These are phyloP conservation scores for Pyrenula massariospora DNA, from an alignment of 495 filamentous ascomycete genomes.

Conservation along the genomic window DNA sequence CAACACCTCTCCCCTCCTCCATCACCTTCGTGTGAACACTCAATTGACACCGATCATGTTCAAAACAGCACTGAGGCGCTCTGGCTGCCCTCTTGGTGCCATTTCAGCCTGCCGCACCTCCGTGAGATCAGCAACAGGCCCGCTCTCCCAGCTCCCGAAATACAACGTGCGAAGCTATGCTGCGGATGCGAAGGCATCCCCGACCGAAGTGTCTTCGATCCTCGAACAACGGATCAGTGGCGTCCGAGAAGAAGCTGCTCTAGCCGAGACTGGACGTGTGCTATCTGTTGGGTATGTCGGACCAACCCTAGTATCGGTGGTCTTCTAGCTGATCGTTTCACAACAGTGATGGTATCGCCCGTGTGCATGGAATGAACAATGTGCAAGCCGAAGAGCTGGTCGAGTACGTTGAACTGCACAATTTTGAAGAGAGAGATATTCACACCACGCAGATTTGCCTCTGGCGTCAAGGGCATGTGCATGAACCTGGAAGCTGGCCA, in stretches of 20 bases:
- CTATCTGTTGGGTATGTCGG: slow-evolving; percentile 92
- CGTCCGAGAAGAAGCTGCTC: slow-evolving; percentile 87
- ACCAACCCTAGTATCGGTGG: neutral
- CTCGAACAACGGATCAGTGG: slow-evolving; percentile 98
- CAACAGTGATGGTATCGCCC: slow-evolving; percentile 96
- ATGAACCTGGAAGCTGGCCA: slow-evolving; percentile 99
- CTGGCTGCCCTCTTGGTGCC: slow-evolving; percentile 84
- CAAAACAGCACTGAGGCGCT: slow-evolving; percentile 94
- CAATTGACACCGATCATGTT: slow-evolving; percentile 57
- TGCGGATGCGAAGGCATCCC: slow-evolving; percentile 83
- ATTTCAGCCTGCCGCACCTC: slow-evolving; percentile 57
- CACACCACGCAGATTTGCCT: slow-evolving; percentile 70
- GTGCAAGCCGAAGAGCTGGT: slow-evolving; percentile 99
- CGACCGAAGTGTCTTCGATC: slow-evolving; percentile 97
- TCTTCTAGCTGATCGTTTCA: slow-evolving; percentile 19
- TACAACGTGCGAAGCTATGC: slow-evolving; percentile 94
- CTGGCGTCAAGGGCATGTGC: slow-evolving; percentile 99
- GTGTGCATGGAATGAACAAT: slow-evolving; percentile 99
- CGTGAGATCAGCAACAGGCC: slow-evolving; percentile 62
- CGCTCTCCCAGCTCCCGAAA: slow-evolving; percentile 65
- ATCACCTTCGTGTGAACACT: slow-evolving; percentile 39
- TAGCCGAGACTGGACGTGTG: slow-evolving; percentile 98
- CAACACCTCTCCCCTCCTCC: slow-evolving; percentile 7
- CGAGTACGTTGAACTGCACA: slow-evolving; percentile 59
- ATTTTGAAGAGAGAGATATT: slow-evolving; percentile 21